A percentile compares a stretch with the other conserved stretches of the same genome.
phyloP scores from a whole-genome alignment of 495 filamentous ascomycete species.

The Aspergillus conjunctus region DNA sequence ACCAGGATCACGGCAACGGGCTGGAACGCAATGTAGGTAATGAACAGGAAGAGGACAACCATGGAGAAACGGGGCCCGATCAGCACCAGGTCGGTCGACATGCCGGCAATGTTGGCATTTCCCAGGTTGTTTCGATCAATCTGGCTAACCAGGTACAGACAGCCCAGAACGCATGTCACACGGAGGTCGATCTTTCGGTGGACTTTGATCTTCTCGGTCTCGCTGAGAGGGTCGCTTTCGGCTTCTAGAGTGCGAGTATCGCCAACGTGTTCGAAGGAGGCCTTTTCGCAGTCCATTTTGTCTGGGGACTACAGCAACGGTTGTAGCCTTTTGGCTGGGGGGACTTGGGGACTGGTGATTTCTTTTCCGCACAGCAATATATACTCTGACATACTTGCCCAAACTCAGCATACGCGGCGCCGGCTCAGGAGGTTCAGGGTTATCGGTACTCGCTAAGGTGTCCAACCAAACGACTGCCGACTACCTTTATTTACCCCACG shows the following conservation, averaged over 20 bases:
- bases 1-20: not conserved
- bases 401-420: not conserved
- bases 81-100: not conserved
- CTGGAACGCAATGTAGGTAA: slow-evolving; percentile 2
- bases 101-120: slow-evolving; percentile 2
- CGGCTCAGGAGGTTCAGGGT: not conserved
- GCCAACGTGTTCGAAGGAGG: not conserved
- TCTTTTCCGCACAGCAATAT: not conserved
- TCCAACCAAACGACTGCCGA: not conserved
- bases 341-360: not conserved
- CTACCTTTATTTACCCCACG: not conserved
- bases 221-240: not conserved
- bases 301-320: not conserved
- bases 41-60: slow-evolving; percentile 8
- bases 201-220: not conserved
- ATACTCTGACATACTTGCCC: not conserved
- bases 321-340: not conserved
- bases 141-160: slow-evolving; percentile 1
- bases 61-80: not conserved
- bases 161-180: not conserved
- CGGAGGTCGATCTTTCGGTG: slow-evolving; percentile 7
- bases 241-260: not conserved
- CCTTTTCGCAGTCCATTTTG: not conserved
- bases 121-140: slow-evolving; percentile 5
- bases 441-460: not conserved